phyloP scores from a whole-genome alignment of 1,284 basidiomycete species.

The Heterobasidion irregulare region DNA sequence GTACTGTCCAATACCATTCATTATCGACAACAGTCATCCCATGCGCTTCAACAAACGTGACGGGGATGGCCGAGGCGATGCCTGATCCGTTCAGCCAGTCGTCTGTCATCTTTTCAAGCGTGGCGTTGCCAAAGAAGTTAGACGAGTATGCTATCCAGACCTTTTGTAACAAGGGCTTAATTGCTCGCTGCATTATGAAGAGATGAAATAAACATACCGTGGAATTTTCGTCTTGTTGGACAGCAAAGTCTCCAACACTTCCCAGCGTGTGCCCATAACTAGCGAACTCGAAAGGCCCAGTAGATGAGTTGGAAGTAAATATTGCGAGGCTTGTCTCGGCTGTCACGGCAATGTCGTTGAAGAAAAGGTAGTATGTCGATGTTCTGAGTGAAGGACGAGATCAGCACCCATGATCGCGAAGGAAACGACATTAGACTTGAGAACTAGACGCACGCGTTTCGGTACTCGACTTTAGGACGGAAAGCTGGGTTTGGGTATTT shows the following conservation, averaged over 20 bases:
- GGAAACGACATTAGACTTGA: not conserved
- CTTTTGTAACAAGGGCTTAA: not conserved
- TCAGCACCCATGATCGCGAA: not conserved
- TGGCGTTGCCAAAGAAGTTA: not conserved
- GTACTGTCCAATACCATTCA: not conserved
- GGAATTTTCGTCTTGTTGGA: not conserved
- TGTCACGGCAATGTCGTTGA: not conserved
- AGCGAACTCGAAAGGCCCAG: not conserved
- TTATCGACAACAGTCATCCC: not conserved
- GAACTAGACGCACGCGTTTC: not conserved
- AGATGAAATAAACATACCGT: not conserved
- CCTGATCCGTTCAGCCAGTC: not conserved
- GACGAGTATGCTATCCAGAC: not conserved
- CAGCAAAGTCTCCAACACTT: not conserved
- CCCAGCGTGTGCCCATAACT: not conserved
- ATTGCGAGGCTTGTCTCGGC: not conserved
- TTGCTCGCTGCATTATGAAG: not conserved
- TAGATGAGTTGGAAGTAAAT: not conserved
- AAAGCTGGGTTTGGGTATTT: not conserved
- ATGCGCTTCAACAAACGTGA: not conserved
- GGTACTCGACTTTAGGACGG: not conserved
- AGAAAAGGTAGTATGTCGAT: not conserved
- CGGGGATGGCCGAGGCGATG: not conserved
- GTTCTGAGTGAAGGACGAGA: not conserved
- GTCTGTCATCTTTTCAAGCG: not conserved